phyloP scores from a whole-genome alignment of 2,329 filamentous ascomycete species.

The Decorospora gaudefroyi region DNA sequence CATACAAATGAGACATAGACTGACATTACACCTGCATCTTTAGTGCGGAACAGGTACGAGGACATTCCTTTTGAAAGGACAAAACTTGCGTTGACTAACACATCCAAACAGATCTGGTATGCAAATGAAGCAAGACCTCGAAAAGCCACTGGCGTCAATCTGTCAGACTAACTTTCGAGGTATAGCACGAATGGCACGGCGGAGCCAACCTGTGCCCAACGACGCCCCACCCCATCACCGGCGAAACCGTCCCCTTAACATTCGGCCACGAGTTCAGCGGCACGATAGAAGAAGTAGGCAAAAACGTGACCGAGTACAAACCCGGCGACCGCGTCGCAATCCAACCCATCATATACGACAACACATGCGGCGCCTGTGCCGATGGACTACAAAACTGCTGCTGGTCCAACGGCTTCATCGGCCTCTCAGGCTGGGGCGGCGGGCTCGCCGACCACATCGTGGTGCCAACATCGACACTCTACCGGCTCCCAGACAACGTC shows the following conservation, averaged over 20 bases:
- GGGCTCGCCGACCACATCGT: conserved; percentile 59
- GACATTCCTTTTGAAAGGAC: too few species aligned
- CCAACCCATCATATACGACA: conserved; percentile 61
- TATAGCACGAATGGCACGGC: conserved; percentile 28
- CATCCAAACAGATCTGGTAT: conserved; percentile 54
- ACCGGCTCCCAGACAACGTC: conserved; percentile 57
- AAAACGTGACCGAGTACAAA: conserved; percentile 55
- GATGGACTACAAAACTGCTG: conserved; percentile 60
- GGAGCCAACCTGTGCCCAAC: conserved; percentile 57
- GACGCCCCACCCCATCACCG: conserved; percentile 60
- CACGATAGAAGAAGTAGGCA: conserved; percentile 57
- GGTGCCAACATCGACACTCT: conserved; percentile 54
- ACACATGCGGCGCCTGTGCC: conserved; percentile 57
- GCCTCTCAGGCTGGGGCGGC: conserved; percentile 58
- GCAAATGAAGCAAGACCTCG: conserved; percentile 8
- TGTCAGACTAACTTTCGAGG: not conserved
- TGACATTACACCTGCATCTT: too few species aligned
- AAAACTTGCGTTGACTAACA: conserved; percentile 30
- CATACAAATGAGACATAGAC: too few species aligned
- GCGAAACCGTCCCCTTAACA: conserved; percentile 57
- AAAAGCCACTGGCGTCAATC: not conserved
- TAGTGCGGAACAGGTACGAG: conserved; percentile 48
- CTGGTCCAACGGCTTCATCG: conserved; percentile 59
- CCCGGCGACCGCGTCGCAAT: conserved; percentile 56
- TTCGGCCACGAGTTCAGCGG: conserved; percentile 61